Evolutionary conservation across 1,139 yeast species (phyloP).

Genomic region (Candida albicans): DNA sequence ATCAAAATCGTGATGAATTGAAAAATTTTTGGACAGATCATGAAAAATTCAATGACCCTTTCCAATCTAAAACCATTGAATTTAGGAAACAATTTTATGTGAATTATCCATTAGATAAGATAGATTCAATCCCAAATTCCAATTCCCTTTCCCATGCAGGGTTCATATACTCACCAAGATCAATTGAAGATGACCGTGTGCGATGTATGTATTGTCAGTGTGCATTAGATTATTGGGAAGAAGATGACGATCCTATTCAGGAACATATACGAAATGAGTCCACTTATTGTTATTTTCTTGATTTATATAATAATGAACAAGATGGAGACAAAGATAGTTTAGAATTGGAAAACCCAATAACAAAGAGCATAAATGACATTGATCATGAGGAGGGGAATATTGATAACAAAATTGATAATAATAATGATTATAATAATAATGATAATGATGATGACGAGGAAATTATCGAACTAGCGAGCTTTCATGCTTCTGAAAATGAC

Average conservation of each 20-base stretch:
- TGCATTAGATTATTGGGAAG: slow-evolving; percentile 72
- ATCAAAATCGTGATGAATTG: slow-evolving; percentile 8
- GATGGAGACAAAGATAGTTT: background rate
- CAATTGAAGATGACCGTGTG: slow-evolving; percentile 58
- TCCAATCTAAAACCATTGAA: slow-evolving; percentile 30
- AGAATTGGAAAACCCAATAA: background rate
- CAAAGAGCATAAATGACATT: background rate
- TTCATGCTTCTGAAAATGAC: background rate
- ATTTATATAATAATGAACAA: slow-evolving; percentile 8
- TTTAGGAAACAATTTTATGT: slow-evolving; percentile 55
- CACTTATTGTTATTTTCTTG: slow-evolving; percentile 49
- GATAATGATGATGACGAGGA: too few relatives aligned
- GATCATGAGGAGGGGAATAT: too few relatives aligned
- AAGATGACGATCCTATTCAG: slow-evolving; percentile 58
- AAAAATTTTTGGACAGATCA: slow-evolving; percentile 9
- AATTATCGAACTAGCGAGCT: too few relatives aligned
- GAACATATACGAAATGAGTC: slow-evolving; percentile 51
- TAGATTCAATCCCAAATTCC: slow-evolving; percentile 38
- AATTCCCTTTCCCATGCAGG: slow-evolving; percentile 51
- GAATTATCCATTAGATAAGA: slow-evolving; percentile 55
- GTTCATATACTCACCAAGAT: slow-evolving; percentile 48
- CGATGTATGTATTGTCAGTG: slow-evolving; percentile 71
- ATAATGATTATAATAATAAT: too few relatives aligned
- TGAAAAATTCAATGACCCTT: slow-evolving; percentile 26
- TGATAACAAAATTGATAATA: too few relatives aligned